Evolutionary conservation across 2,329 filamentous ascomycete species (phyloP).

Genomic region (Penicillium sp.): DNA sequence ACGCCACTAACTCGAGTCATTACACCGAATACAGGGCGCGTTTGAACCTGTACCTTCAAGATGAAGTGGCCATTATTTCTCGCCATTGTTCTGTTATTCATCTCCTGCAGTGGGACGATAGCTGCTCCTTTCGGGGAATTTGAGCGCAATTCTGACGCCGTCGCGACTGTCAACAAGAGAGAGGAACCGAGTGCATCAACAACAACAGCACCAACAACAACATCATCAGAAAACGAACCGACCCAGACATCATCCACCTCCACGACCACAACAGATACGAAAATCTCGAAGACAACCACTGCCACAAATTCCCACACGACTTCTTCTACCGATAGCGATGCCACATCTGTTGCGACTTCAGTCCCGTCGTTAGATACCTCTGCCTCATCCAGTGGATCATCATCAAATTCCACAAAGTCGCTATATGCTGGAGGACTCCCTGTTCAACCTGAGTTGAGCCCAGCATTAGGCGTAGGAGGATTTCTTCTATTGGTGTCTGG

Average conservation of each 20-base stretch:
- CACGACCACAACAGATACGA: slow-evolving; percentile 11
- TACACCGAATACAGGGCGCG: neutral
- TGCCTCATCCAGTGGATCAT: slow-evolving; percentile 7
- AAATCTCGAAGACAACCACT: slow-evolving; percentile 9
- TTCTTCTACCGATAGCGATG: slow-evolving; percentile 8
- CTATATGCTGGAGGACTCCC: slow-evolving; percentile 59
- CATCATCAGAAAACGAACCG: slow-evolving; percentile 12
- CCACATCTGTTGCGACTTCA: slow-evolving; percentile 24
- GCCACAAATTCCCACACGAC: slow-evolving; percentile 14
- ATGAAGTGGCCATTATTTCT: slow-evolving; percentile 24
- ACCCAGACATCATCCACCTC: slow-evolving; percentile 12
- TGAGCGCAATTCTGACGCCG: slow-evolving; percentile 4
- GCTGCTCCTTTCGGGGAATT: slow-evolving; percentile 18
- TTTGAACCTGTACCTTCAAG: neutral
- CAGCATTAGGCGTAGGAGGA: slow-evolving; percentile 78
- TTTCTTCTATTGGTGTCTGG: slow-evolving; percentile 76
- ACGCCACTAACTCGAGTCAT: neutral
- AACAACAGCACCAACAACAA: slow-evolving; percentile 5
- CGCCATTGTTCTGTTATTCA: slow-evolving; percentile 14
- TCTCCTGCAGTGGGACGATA: slow-evolving; percentile 15
- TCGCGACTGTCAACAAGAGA: slow-evolving; percentile 8
- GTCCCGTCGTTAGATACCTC: slow-evolving; percentile 31
- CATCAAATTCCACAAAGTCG: slow-evolving; percentile 23
- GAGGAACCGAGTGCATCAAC: slow-evolving; percentile 16
- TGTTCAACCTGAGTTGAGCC: slow-evolving; percentile 74